A percentile compares a stretch with the other conserved stretches of the same genome.
Evolutionary conservation across 768 basidiomycete species (phyloP).

Genomic region (Dioszegia crocea): DNA sequence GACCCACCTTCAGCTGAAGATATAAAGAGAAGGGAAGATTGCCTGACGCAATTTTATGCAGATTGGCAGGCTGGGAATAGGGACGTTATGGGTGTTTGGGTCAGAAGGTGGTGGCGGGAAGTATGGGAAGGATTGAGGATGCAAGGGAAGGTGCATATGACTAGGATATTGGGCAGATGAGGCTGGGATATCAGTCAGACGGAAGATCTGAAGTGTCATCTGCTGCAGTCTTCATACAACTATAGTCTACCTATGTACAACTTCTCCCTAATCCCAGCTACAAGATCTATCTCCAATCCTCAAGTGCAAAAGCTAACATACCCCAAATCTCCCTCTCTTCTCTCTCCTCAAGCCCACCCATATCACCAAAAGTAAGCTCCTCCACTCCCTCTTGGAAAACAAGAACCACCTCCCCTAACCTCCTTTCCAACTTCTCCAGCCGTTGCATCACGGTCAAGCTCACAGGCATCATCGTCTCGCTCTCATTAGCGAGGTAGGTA

Average conservation of each 20-base stretch:
- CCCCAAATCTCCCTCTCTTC: conserved; percentile 22
- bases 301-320: conserved; percentile 26
- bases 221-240: neutral
- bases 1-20: conserved; percentile 33
- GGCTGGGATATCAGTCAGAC: too few relatives aligned
- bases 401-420: conserved; percentile 12
- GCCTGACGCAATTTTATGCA: conserved; percentile 36
- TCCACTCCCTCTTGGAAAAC: conserved; percentile 22
- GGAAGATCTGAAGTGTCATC: too few relatives aligned
- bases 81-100: conserved; percentile 32
- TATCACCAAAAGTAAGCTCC: neutral
- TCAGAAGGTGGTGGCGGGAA: conserved; percentile 43
- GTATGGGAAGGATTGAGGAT: conserved; percentile 35
- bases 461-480: neutral
- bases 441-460: neutral
- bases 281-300: conserved; percentile 22
- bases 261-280: neutral
- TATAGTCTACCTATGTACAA: too few relatives aligned
- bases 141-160: conserved; percentile 29
- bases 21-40: conserved; percentile 22
- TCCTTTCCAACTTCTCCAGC: conserved; percentile 8
- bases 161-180: conserved; percentile 22
- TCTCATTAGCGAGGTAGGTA: neutral
- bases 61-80: conserved; percentile 43
- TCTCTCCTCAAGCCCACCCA: neutral